Base-by-base conservation (phyloP, 2,329 filamentous ascomycete species). In the Exserohilum turcica region DNA sequence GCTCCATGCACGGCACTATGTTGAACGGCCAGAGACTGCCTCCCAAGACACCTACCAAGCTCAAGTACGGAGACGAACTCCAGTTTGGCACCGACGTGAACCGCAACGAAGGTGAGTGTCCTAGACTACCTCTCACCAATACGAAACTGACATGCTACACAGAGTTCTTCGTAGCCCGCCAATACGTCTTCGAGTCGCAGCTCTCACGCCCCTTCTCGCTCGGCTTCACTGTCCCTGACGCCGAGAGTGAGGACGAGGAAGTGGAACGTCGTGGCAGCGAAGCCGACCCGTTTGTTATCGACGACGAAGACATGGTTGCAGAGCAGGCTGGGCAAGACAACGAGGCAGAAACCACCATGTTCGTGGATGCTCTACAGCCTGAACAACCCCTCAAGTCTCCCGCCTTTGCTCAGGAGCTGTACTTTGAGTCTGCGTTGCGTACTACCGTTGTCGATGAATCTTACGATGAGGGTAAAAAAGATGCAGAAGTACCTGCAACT, bases 1-100 rank as follows among this genome's bases (percentile, higher is more conserved):
- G 77, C 29, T 87, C 84, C 7, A 85, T 86, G 79, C 85, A 88
- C 66, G 85, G 85, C 27, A 87, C 84, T 15, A 79, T 72, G 52
- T 57, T 87, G 43, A 84, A 86, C 60, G 76, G 77, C 31, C 62
- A 50, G 7, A 53, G 46, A 31, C 61, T 77, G 6, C 35, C 57
- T 2, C 54, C 64, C n/a, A 48, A 67, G 15, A 59, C 44, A 12
- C 59, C 66, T 7, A 50, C 61, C 19, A 54, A 54, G 29, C 57
- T 76, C 36, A 56, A 54, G 13, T 63, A 62, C 43, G 74, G 74
- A 3, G 73, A 75, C 45, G 45, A 59, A 13, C 45, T 77, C 21
- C 71, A 72, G 58, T 74, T 77, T 43, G 74, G 74, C 24, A 50
- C 60, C 13, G 64, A 73, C 39, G 70, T 77, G 2, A 67, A 67